Base-by-base conservation (phyloP, 305 asterid species). In the Withania somnifera region DNA sequence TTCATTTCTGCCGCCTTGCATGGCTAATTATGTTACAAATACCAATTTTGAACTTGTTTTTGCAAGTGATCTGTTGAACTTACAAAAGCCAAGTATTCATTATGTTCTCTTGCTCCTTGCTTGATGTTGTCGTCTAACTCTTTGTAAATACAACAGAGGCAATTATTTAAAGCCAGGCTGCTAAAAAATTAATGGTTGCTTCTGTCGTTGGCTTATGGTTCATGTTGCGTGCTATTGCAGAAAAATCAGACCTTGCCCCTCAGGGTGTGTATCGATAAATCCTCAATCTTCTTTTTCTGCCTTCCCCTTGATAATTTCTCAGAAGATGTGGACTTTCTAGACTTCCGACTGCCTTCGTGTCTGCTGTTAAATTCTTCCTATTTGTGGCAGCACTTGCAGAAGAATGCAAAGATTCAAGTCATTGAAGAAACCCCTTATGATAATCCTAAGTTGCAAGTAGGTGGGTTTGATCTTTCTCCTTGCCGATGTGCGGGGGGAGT, bases 181-280 rank as follows among this genome's bases (percentile, higher is more conserved):
- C 79, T 17, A 5, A 22, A 56, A 56, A 14, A 78, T 14, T 78
- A 78, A 54, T 3, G 71, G 9, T 52, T 57, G 45, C 75, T 34
- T 36, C 19, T 79, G n/a, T 8, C 3, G 1, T 36, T 58, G 32
- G 17, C 75, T 79, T 58, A 58, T 36, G 78, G 57, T 60, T 32
- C 63, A 15, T 28, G 15, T 57, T 3, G 9, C 36, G 15, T 63
- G 56, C 36, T 36, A 14, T 86, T 83, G 88, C 93, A 93, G 98
- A 53, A 95, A 93, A 90, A 92, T 95, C 80, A 88, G 99, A 80
- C 84, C 93, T 10, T 95, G 99, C 85, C 99, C 99, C 50, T 91
- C 99, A 22, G 88, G 95, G 3, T 92, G 97, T 84, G 80, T 95
- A 1, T 93, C 98, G 0, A 91, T 93, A 77, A 93, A 95, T 86